Base-by-base conservation (phyloP, 768 basidiomycete species). In the Leccinum arenicola region DNA sequence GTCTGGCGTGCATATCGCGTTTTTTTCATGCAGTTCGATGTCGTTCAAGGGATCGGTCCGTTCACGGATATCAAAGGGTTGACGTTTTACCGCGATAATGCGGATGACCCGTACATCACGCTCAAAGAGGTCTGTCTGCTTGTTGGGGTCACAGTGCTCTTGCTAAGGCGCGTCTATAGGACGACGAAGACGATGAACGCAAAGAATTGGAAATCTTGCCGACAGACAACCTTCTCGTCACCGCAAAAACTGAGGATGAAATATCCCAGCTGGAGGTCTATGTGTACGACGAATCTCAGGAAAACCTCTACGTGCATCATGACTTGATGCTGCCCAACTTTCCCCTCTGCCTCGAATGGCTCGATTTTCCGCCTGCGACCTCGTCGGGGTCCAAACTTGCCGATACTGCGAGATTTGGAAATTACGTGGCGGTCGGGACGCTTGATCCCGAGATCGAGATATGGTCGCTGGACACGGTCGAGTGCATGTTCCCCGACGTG, bases 391-490 rank as follows among this genome's bases (percentile, higher is more conserved):
- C 76, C 59, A 62, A 73, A 65, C 59, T 73, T 55, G 55, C 69
- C 15, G 70, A 72, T 48, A 62, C 72, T 58, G 64, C 69, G 15
- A 70, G 69, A 64, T 82, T 85, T 54, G 94, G 94, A 6, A 96
- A 89, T 71, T 98, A 91, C 74, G 88, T 99, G 64, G 97, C 97
- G 2, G 95, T 99, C 17, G 97, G 96, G 12, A 96, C 95, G 2
- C 85, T 98, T 56, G 95, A 98, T 64, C 96, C 97, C 23, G 93
- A 96, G 70, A 98, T 99, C 62, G 97, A 99, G 74, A 96, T 99
- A 66, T 99, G 95, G 93, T 95, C 94, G 15, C 80, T 98, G 54
- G 95, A 98, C 72, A 81, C 89, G 31, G 82, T 99, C 51, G 96
- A 98, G 68, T 87, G 92, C 19, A 88, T 98, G 80, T 98, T 96